A percentile compares a stretch with the other conserved stretches of the same genome.
phyloP scores from a whole-genome alignment of 176 grass and related monocot species.

The Musa troglodytarum region DNA sequence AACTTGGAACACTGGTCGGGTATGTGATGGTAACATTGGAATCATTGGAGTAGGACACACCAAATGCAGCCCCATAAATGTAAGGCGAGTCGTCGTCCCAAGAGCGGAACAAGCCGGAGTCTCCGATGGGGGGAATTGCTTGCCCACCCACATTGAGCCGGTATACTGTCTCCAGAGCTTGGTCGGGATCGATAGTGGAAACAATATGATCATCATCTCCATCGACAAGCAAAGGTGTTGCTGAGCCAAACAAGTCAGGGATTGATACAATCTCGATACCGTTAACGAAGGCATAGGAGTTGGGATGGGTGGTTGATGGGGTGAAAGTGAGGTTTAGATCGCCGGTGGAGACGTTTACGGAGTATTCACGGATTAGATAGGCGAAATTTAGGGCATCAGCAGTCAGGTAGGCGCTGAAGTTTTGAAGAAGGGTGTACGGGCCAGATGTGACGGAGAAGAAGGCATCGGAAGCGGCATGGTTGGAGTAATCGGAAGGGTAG shows the following conservation, averaged over 20 bases:
- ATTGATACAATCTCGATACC: slow-evolving; percentile 43
- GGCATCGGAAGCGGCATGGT: slow-evolving; percentile 2
- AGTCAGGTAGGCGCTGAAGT: slow-evolving; percentile 45
- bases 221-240: neutral
- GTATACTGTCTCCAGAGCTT: too few species aligned
- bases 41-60: too few species aligned
- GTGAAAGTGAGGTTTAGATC: slow-evolving; percentile 38
- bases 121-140: too few species aligned
- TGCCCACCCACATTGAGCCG: too few species aligned
- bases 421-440: slow-evolving; percentile 21
- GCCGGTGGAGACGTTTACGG: slow-evolving; percentile 32
- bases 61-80: too few species aligned
- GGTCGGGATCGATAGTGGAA: too few species aligned
- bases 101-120: too few species aligned
- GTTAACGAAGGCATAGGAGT: slow-evolving; percentile 55
- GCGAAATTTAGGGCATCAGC: neutral
- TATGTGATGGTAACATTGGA: too few species aligned
- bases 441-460: slow-evolving; percentile 35
- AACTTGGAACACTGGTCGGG: too few species aligned
- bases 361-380: slow-evolving; percentile 40
- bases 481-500: slow-evolving; percentile 32
- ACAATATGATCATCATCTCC: neutral
- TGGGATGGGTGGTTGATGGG: slow-evolving; percentile 24
- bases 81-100: too few species aligned
- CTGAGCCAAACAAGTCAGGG: slow-evolving; percentile 35